Conservation (phyloP, 768 basidiomycete species). For the Suillus spraguei region DNA sequence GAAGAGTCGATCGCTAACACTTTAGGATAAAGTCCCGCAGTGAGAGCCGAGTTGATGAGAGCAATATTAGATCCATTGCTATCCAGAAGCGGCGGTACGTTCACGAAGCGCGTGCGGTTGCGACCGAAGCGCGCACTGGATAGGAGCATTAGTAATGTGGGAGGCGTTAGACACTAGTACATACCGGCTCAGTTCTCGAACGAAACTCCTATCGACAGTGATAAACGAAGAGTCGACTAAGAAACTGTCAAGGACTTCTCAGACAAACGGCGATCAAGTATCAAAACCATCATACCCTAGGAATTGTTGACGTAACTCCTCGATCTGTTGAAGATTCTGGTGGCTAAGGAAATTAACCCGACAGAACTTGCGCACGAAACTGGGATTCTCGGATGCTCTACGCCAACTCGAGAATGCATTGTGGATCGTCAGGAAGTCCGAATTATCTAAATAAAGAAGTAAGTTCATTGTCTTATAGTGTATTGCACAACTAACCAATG, state of each 20-base stretch:
- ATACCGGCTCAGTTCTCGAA: constrained; percentile 72
- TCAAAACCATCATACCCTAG: constrained; percentile 51
- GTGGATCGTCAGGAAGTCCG: constrained; percentile 93
- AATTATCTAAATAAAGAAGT: constrained; percentile 64
- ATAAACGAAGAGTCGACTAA: constrained; percentile 89
- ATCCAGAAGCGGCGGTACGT: constrained; percentile 72
- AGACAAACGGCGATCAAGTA: constrained; percentile 10
- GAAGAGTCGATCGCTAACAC: constrained; percentile 69
- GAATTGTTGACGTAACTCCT: constrained; percentile 92
- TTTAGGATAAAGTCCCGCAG: constrained; percentile 90
- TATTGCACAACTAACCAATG: constrained; percentile 50
- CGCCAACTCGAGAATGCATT: constrained; percentile 91
- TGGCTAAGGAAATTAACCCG: constrained; percentile 79
- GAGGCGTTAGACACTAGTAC: constrained; percentile 9
- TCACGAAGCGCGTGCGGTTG: constrained; percentile 73
- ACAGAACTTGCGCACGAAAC: constrained; percentile 74
- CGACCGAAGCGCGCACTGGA: constrained; percentile 74
- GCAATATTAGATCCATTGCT: constrained; percentile 63
- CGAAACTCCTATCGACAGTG: constrained; percentile 60
- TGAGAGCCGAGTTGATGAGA: constrained; percentile 79
- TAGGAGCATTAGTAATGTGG: background rate
- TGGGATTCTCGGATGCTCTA: constrained; percentile 64
- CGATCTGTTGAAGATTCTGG: constrained; percentile 95
- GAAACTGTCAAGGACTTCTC: constrained; percentile 51
- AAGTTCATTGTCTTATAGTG: background rate